A percentile compares a stretch with the other conserved stretches of the same genome.
Conservation (phyloP, 2,329 filamentous ascomycete species). For the Myriosclerotinia curreyana region DNA sequence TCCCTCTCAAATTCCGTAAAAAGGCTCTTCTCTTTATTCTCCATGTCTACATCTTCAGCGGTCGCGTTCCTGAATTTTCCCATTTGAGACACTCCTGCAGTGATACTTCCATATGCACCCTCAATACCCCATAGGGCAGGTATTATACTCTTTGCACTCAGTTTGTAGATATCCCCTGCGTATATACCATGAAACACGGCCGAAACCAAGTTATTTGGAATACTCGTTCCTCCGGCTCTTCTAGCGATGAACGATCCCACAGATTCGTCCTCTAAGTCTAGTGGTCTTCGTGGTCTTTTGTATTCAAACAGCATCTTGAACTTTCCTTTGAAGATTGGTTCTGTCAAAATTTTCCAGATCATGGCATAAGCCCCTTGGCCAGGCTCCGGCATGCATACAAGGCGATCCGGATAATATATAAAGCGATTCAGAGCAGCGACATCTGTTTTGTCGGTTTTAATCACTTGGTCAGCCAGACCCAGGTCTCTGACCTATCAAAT, state of each 20-base stretch:
- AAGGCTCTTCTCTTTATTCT: constrained; percentile 1
- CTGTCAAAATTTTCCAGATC: constrained; percentile 43
- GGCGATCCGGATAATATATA: constrained; percentile 83
- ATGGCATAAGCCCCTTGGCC: constrained; percentile 39
- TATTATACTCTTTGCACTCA: constrained; percentile 66
- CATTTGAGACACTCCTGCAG: constrained; percentile 5
- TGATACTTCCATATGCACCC: constrained; percentile 26
- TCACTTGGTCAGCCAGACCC: constrained; percentile 53
- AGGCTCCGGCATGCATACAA: constrained; percentile 60
- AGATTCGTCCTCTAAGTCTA: constrained; percentile 60
- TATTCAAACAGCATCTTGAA: constrained; percentile 36
- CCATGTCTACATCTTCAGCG: constrained; percentile 10
- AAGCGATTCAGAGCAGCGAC: constrained; percentile 64
- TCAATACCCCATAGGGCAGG: constrained; percentile 33
- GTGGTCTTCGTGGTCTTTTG: constrained; percentile 38
- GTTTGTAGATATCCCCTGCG: constrained; percentile 78
- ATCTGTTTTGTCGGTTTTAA: constrained; percentile 50
- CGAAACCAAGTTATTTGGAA: constrained; percentile 72
- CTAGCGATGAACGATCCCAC: constrained; percentile 64
- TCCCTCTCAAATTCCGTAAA: constrained; percentile 8
- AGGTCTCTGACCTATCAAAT: constrained; percentile 54
- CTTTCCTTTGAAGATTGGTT: constrained; percentile 55
- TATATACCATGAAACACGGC: constrained; percentile 84
- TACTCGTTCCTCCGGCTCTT: constrained; percentile 48
- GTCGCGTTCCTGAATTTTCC: neutral